Evolutionary conservation across 345 rosid genomes (phyloP).

Genomic region (Pistacia atlantica): DNA sequence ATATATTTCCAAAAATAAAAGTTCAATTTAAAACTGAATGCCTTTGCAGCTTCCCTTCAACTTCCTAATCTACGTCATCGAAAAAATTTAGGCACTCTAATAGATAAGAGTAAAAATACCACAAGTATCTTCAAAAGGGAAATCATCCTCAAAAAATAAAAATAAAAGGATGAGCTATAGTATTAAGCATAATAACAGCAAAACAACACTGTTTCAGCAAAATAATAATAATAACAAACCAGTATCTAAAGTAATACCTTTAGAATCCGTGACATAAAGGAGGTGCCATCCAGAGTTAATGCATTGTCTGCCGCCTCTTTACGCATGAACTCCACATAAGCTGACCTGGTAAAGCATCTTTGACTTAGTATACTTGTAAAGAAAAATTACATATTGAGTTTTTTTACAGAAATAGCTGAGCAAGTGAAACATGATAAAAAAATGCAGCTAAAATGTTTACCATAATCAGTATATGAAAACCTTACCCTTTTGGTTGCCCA

Average conservation of each 20-base stretch:
- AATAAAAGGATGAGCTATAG: not conserved
- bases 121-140: not conserved
- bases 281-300: constrained; percentile 75
- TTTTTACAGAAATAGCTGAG: not conserved
- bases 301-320: constrained; percentile 93
- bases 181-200: not conserved
- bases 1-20: not conserved
- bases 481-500: constrained; percentile 91
- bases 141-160: not conserved
- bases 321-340: constrained; percentile 79
- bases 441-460: not conserved
- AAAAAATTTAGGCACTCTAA: not conserved
- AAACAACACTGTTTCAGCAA: not conserved
- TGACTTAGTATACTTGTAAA: not conserved
- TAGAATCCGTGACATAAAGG: constrained; percentile 92
- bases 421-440: constrained; percentile 2
- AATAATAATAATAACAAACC: not conserved
- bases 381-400: not conserved
- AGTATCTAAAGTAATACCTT: constrained; percentile 51
- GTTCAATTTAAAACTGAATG: not conserved
- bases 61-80: not conserved
- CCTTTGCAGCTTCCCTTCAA: not conserved
- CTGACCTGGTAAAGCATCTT: constrained; percentile 62
- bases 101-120: not conserved
- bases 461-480: constrained; percentile 4